A percentile compares a stretch with the other conserved stretches of the same genome.
These are phyloP conservation scores for Aspergillus eucalypticola DNA, from an alignment of 2,329 filamentous ascomycete species.

Conservation along the genomic window DNA sequence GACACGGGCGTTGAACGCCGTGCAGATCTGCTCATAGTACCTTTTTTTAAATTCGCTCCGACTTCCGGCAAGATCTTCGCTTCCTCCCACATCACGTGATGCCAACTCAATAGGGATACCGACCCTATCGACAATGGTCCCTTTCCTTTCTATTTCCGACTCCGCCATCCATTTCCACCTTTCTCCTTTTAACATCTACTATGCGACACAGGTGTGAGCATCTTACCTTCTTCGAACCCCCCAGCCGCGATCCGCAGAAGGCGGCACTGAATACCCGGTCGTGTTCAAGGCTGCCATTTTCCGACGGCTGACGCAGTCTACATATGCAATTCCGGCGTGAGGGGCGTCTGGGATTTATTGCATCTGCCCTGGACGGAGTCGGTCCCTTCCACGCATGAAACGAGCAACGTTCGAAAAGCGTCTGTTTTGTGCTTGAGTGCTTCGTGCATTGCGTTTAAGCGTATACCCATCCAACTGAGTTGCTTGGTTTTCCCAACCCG, in stretches of 20 bases:
- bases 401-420: conserved; percentile 16
- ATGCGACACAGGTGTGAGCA: conserved; percentile 11
- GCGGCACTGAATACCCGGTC: background rate
- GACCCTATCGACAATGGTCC: background rate
- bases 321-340: conserved; percentile 7
- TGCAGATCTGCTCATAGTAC: conserved; percentile 32
- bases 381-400: conserved; percentile 13
- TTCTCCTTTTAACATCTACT: background rate
- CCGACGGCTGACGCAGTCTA: conserved; percentile 3
- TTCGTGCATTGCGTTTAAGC: conserved; percentile 24
- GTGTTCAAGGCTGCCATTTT: background rate
- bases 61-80: conserved; percentile 16
- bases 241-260: background rate
- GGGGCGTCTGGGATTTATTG: conserved; percentile 5
- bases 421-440: conserved; percentile 19
- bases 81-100: conserved; percentile 7
- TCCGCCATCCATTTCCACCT: conserved; percentile 5
- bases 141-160: background rate
- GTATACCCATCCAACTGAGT: conserved; percentile 24
- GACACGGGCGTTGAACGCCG: conserved; percentile 39
- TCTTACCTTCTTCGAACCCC: conserved; percentile 1
- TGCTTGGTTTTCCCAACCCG: background rate
- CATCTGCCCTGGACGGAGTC: conserved; percentile 2
- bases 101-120: background rate
- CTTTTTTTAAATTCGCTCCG: conserved; percentile 4